phyloP scores from a whole-genome alignment of 2,329 filamentous ascomycete species.

The Capronia americana region DNA sequence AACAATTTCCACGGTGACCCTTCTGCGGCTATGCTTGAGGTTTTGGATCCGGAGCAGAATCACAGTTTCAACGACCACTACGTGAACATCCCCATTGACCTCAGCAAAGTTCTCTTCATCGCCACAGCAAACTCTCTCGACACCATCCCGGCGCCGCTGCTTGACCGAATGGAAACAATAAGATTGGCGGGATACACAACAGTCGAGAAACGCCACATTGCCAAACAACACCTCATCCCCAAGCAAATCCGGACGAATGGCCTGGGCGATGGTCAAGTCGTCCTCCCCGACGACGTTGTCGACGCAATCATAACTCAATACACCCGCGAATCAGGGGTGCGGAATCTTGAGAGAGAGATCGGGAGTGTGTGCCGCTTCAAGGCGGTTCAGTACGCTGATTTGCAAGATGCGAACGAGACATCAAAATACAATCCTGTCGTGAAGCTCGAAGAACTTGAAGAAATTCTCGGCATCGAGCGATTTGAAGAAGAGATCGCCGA shows the following conservation, averaged over 20 bases:
- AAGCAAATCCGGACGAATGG: constrained; percentile 95
- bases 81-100: constrained; percentile 90
- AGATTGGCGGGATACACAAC: constrained; percentile 94
- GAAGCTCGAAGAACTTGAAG: constrained; percentile 80
- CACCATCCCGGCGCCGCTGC: constrained; percentile 88
- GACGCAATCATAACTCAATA: constrained; percentile 96
- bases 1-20: constrained; percentile 95
- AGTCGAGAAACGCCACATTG: constrained; percentile 95
- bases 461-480: constrained; percentile 88
- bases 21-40: constrained; percentile 96
- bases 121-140: constrained; percentile 95
- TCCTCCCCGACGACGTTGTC: constrained; percentile 80
- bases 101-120: constrained; percentile 97
- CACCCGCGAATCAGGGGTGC: constrained; percentile 93
- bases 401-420: constrained; percentile 67
- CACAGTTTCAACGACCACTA: constrained; percentile 95
- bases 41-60: constrained; percentile 96
- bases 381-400: constrained; percentile 92
- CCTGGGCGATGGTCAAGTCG: constrained; percentile 74
- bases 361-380: constrained; percentile 93
- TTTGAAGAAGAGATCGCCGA: constrained; percentile 97
- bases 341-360: constrained; percentile 94
- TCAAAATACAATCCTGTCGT: constrained; percentile 76
- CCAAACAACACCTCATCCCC: constrained; percentile 88
- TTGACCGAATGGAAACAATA: constrained; percentile 98